Base-by-base conservation (phyloP, 768 basidiomycete species). In the Suillus alpinus region DNA sequence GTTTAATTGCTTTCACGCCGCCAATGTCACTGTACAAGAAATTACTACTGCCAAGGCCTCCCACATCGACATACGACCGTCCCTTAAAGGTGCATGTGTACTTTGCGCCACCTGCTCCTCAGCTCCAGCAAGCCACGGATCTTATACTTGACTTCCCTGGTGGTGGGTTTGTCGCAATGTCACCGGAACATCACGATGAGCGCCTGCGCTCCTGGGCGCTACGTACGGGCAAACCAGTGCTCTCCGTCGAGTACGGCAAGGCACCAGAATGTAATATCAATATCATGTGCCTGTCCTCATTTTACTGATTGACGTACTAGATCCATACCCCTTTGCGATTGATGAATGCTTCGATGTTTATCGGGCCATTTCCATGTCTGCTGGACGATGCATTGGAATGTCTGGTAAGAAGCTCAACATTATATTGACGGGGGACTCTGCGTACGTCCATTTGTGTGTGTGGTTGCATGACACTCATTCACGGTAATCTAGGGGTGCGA, bases 161-260 rank as follows among this genome's bases (percentile, higher is more conserved):
- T 5, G 97, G 97, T 6, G 97, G 97, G 0, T 99, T 98, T 73
- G 88, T 98, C 55, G 91, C 94, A 26, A 97, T 98, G 95, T 85
- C 83, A 6, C 97, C 97, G 2, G 90, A 93, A 68, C 95, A 98
- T 73, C 97, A 99, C 65, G 96, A 97, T 75, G 96, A 98, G 71
- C 83, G 97, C 14, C 79, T 98, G 59, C 80, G 92, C 57, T 81
- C 82, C 66, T 98, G 97, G 96, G 91, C 95, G 4, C 76, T 85
- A 36, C 80, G 79, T 52, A 93, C 92, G 0, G 83, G 88, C 13
- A 87, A 86, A 68, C 91, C 92, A 14, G 84, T 98, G 3, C 76
- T 98, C 41, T 82, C 92, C 12, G 83, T 98, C 50, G 94, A 98
- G 63, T 98, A 98, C 72, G 94, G 95, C 37, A 99, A 98, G 76